Conservation (phyloP, 352 stramenopile genomes). For the Discostella stelligera region DNA sequence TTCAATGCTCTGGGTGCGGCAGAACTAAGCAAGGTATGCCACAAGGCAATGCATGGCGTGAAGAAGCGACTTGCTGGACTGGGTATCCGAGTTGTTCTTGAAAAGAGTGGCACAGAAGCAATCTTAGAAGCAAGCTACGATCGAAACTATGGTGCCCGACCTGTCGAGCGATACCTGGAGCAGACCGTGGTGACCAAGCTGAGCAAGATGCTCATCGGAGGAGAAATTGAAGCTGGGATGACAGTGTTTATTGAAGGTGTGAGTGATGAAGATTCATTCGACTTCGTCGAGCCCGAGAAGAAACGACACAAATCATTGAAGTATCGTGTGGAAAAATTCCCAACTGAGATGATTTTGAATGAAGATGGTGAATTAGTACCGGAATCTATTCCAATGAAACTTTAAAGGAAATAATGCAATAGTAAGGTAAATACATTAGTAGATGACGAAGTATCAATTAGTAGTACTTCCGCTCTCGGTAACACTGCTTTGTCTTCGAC, state of each 20-base stretch:
- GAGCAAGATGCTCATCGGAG: constrained; percentile 81
- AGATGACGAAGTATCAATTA: constrained; percentile 3
- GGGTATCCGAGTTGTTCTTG: constrained; percentile 81
- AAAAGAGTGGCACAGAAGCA: constrained; percentile 84
- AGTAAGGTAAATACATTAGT: not conserved
- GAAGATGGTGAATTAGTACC: constrained; percentile 53
- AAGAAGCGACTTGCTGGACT: constrained; percentile 83
- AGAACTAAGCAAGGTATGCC: constrained; percentile 90
- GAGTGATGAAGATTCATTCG: constrained; percentile 51
- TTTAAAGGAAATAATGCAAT: constrained; percentile 9
- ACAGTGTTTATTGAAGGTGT: constrained; percentile 78
- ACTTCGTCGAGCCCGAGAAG: constrained; percentile 50
- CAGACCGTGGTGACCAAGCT: constrained; percentile 89
- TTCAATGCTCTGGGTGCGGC: constrained; percentile 90
- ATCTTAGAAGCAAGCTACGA: constrained; percentile 92
- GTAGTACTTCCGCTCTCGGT: no score
- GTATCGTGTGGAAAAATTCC: constrained; percentile 52
- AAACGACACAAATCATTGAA: constrained; percentile 46
- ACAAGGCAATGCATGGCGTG: constrained; percentile 87
- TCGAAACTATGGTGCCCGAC: constrained; percentile 91
- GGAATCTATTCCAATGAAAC: constrained; percentile 42
- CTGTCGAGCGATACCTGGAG: constrained; percentile 95
- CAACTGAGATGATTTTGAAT: constrained; percentile 48
- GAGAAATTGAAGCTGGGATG: constrained; percentile 62
- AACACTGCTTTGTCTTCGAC: constrained; percentile 20